Base-by-base conservation (phyloP, 108 stramenopile genomes). In the Epithemia pelagica region DNA sequence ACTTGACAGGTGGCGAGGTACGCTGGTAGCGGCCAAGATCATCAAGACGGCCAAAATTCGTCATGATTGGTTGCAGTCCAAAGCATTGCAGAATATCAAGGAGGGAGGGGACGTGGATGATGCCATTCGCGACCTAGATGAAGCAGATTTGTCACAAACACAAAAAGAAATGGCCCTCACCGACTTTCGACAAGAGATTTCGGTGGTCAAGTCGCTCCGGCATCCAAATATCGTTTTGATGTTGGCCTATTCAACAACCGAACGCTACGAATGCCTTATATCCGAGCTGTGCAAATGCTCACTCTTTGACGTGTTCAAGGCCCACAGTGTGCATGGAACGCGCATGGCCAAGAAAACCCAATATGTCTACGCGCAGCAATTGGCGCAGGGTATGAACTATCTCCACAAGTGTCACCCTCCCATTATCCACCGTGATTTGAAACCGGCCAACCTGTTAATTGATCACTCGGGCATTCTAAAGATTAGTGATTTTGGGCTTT, bases 401-500 rank as follows among this genome's bases (percentile, higher is more conserved):
- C 72, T 97, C 37, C 96, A 97, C 75, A 88, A 89, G 32, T 89
- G 89, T 64, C 73, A 75, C 30, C 96, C 96, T 22, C 86, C 86
- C 0, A 88, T 97, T 67, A 85, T 97, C 28, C 96, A 97, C 75
- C 86, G 94, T 15, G 96, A 97, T 78, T 70, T 96, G 58, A 95
- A 95, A 68, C 84, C 80, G 19, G 89, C 87, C 15, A 97, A 97
- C 70, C 58, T 95, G 20, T 68, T 97, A 53, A 78, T 94, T 57
- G 96, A 97, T 67, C 83, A 80, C 53, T 76, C 75, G 24, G 96
- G 94, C 22, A 80, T 90, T 22, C 69, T 98, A 32, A 96, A 97
- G 71, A 95, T 99, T 61, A 75, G 92, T 1, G 98, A 99, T 77
- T 97, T 99, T 81, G 97, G 96, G 21, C 90, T 99, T 7, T 85